Evolutionary conservation across 2,329 filamentous ascomycete genomes (phyloP).

Genomic region (Neonectria faginata): DNA sequence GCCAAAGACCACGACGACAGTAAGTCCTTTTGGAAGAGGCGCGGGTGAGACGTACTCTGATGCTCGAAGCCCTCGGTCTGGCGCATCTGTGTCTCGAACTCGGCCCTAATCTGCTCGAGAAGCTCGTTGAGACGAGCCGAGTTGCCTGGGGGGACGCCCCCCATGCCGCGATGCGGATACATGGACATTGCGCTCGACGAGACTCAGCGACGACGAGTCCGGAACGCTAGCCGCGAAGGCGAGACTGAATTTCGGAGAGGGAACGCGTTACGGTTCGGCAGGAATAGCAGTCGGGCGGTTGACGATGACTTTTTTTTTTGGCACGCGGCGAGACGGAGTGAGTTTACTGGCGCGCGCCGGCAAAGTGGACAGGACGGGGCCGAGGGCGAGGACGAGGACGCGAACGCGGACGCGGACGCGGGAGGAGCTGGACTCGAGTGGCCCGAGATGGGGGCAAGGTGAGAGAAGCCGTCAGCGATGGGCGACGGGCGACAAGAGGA

Average conservation of each 20-base stretch:
- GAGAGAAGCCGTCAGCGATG: constrained; percentile 18
- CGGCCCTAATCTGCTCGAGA: constrained; percentile 87
- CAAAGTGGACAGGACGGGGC: constrained; percentile 33
- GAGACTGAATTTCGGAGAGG: constrained; percentile 8
- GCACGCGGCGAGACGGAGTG: constrained; percentile 23
- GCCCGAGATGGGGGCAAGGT: constrained; percentile 23
- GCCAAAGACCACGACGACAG: not conserved
- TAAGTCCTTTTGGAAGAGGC: not conserved
- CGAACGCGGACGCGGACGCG: constrained; percentile 37
- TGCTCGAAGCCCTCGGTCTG: constrained; percentile 90
- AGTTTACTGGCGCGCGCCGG: constrained; percentile 36
- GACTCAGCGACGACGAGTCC: constrained; percentile 34
- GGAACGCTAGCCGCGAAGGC: constrained; percentile 32
- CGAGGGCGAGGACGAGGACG: constrained; percentile 37
- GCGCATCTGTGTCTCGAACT: constrained; percentile 88
- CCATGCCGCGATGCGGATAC: constrained; percentile 92
- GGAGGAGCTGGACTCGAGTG: constrained; percentile 16
- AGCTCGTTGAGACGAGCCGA: constrained; percentile 85
- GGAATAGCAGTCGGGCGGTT: constrained; percentile 19
- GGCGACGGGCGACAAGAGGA: constrained; percentile 25
- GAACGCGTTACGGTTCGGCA: constrained; percentile 15
- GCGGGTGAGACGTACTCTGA: constrained; percentile 77
- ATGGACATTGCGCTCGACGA: constrained; percentile 69
- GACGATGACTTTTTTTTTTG: constrained; percentile 25
- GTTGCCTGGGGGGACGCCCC: constrained; percentile 70